phyloP scores from a whole-genome alignment of 352 stramenopile species.

The Globisporangium heterothallicum region DNA sequence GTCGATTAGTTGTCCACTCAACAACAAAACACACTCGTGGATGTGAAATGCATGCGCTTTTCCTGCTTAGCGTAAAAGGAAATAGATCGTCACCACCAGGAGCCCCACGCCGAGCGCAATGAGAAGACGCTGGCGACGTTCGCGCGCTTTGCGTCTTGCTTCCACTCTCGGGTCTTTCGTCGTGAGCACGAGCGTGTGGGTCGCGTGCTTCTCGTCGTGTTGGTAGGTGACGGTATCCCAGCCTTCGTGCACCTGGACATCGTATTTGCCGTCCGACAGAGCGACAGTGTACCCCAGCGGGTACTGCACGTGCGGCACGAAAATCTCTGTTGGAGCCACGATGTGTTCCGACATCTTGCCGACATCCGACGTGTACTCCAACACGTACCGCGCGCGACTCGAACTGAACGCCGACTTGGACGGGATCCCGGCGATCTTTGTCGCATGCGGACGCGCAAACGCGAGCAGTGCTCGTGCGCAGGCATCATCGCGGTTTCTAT shows the following conservation, averaged over 20 bases:
- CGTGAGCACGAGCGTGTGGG: slow-evolving; percentile 38
- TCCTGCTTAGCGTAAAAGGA: slow-evolving; percentile 15
- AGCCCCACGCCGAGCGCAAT: slow-evolving; percentile 15
- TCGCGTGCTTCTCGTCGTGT: slow-evolving; percentile 34
- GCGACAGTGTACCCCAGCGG: slow-evolving; percentile 46
- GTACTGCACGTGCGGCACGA: slow-evolving; percentile 75
- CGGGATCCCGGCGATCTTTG: slow-evolving; percentile 60
- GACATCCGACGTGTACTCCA: slow-evolving; percentile 38
- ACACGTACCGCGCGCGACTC: slow-evolving; percentile 42
- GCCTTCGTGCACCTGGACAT: slow-evolving; percentile 38
- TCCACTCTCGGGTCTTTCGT: slow-evolving; percentile 39
- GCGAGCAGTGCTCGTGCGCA: slow-evolving; percentile 44
- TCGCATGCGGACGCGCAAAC: slow-evolving; percentile 63
- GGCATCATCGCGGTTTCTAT: slow-evolving; percentile 26
- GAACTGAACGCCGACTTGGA: slow-evolving; percentile 56
- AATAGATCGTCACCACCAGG: slow-evolving; percentile 23
- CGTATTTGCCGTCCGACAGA: slow-evolving; percentile 57
- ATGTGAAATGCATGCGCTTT: too few relatives aligned
- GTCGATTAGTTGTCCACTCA: too few relatives aligned
- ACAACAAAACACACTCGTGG: too few relatives aligned
- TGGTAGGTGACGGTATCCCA: slow-evolving; percentile 56
- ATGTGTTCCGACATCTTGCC: slow-evolving; percentile 23
- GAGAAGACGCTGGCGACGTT: slow-evolving; percentile 17
- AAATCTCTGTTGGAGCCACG: slow-evolving; percentile 42
- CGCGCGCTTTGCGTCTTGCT: slow-evolving; percentile 16